Evolutionary conservation across 257 asterid species (phyloP).

Genomic region (Forsythia viridissima): DNA sequence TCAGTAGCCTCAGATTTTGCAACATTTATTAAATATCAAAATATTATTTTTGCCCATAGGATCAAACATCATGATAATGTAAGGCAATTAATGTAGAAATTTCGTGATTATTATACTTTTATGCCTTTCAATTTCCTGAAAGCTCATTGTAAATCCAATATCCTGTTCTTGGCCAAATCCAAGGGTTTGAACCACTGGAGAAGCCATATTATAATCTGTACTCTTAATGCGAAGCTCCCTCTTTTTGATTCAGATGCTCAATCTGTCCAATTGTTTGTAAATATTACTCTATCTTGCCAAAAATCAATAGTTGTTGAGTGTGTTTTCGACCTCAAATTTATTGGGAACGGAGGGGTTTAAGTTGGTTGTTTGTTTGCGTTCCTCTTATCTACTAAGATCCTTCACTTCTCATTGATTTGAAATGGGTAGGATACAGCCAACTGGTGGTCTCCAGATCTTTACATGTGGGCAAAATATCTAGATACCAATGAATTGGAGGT

Average conservation of each 20-base stretch:
- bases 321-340: not conserved
- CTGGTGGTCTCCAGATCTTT: not conserved
- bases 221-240: not conserved
- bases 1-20: slow-evolving; percentile 18
- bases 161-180: not conserved
- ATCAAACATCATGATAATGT: not conserved
- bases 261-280: not conserved
- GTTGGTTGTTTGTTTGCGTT: not conserved
- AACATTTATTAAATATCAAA: not conserved
- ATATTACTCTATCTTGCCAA: not conserved
- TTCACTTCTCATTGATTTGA: not conserved
- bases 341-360: not conserved
- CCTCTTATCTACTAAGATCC: not conserved
- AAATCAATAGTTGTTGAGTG: not conserved
- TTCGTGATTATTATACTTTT: not conserved
- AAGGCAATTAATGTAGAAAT: not conserved
- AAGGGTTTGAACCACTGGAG: not conserved
- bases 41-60: not conserved
- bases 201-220: not conserved
- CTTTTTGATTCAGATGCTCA: not conserved
- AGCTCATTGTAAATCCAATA: not conserved
- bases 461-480: not conserved
- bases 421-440: not conserved
- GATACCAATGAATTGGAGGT: not conserved
- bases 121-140: not conserved